Evolutionary conservation across 495 filamentous ascomycete genomes (phyloP).

Genomic region (Umbilicaria muhlenbergii): DNA sequence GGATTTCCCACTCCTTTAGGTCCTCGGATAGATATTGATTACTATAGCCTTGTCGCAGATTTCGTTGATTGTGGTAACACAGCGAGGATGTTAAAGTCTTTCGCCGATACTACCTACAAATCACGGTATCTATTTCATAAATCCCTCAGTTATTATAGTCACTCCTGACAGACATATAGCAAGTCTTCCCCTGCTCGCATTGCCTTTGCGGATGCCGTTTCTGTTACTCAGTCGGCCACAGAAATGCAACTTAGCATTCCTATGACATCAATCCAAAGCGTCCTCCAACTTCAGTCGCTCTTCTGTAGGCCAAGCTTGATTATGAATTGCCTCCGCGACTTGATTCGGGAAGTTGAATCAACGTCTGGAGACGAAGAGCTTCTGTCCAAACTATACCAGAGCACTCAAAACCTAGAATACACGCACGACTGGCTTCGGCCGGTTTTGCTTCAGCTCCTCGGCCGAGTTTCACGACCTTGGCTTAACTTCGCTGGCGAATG

Average conservation of each 20-base stretch:
- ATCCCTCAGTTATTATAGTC: neutral
- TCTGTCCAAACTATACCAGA: slow-evolving; percentile 49
- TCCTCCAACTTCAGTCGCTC: slow-evolving; percentile 52
- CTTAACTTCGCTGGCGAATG: slow-evolving; percentile 56
- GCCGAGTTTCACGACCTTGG: slow-evolving; percentile 50
- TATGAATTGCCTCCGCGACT: slow-evolving; percentile 40
- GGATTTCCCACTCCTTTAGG: too few relatives aligned
- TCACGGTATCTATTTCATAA: slow-evolving; percentile 16
- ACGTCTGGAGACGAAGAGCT: slow-evolving; percentile 49
- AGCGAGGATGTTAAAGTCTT: slow-evolving; percentile 34
- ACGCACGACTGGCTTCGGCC: slow-evolving; percentile 41
- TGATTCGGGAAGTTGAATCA: slow-evolving; percentile 38
- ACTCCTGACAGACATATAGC: slow-evolving; percentile 8
- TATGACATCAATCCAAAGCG: slow-evolving; percentile 24
- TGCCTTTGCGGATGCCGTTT: slow-evolving; percentile 45
- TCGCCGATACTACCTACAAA: slow-evolving; percentile 28
- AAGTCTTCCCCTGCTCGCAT: slow-evolving; percentile 33
- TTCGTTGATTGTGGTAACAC: slow-evolving; percentile 45
- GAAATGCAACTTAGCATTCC: slow-evolving; percentile 37
- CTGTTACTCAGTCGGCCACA: slow-evolving; percentile 35
- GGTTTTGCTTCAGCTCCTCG: slow-evolving; percentile 50
- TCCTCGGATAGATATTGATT: too few relatives aligned
- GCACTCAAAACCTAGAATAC: slow-evolving; percentile 47
- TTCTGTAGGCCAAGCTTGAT: slow-evolving; percentile 49
- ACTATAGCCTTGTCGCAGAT: slow-evolving; percentile 30